A percentile compares a stretch with the other conserved stretches of the same genome.
These are phyloP conservation scores for Calonectria henricotiae DNA, from an alignment of 2,329 filamentous ascomycete species.

Conservation along the genomic window DNA sequence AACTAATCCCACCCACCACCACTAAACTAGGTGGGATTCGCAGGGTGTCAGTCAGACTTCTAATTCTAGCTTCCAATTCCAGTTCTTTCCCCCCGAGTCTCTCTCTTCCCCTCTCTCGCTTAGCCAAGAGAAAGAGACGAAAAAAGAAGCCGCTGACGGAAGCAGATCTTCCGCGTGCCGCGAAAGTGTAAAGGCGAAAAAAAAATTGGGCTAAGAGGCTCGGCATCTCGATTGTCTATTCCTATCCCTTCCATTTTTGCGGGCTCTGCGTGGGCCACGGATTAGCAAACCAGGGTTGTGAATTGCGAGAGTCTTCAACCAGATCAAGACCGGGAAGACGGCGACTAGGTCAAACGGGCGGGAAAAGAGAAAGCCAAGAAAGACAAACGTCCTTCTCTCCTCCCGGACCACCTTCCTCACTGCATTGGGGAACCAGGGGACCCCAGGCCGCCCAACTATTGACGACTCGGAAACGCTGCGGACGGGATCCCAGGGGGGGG, in stretches of 20 bases:
- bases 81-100: neutral
- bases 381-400: constrained; percentile 3
- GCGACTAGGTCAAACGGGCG: constrained; percentile 12
- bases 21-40: neutral
- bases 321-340: constrained; percentile 4
- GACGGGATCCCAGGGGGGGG: neutral
- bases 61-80: constrained; percentile 18
- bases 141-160: constrained; percentile 7
- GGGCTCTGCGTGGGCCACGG: neutral
- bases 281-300: constrained; percentile 9
- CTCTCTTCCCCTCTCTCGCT: neutral
- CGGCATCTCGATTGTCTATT: constrained; percentile 26
- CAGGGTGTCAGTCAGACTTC: constrained; percentile 26
- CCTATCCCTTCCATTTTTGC: constrained; percentile 19
- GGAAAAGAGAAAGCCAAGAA: neutral
- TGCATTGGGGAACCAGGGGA: constrained; percentile 14
- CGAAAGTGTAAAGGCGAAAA: constrained; percentile 9
- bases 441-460: neutral
- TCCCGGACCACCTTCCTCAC: constrained; percentile 1
- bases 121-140: neutral
- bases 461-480: constrained; percentile 29
- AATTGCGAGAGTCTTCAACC: neutral
- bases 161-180: constrained; percentile 18
- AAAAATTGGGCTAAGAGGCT: constrained; percentile 32
- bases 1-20: constrained; percentile 11